Evolutionary conservation across 306 rosid species (phyloP), one percentile per base, ranked within the genome.

Genomic region (Sesbania bispinosa): DNA sequence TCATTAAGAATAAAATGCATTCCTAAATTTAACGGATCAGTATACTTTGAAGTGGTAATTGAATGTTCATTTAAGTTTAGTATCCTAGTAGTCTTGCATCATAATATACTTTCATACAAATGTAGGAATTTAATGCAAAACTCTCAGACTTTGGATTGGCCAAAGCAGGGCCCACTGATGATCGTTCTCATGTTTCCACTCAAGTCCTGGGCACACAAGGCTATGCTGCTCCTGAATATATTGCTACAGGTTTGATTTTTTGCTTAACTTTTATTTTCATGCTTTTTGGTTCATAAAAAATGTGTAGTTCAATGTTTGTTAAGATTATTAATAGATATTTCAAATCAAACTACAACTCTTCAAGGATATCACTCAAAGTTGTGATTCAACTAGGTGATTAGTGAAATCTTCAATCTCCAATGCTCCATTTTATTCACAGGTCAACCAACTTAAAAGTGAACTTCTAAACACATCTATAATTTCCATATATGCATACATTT

Each of bases 141-240:
- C 95, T 94, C 62, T 90, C 97, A 3, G 97, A 94, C 77, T 94
- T 94, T 74, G 97, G 98, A 62, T 82, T 94, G 83, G 98, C 96
- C 5, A 94, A 89, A 82, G 96, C 88, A 7, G 98, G 97, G 27
- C 98, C 97, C 10, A 90, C 95, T n/a, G 97, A 95, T 32, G 97
- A 90, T 81, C 79, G 76, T 79, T 81, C 95, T 62, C 91, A 94
- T 52, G 98, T 94, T 39, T 90, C 98, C 59, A 94, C 98, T 20
- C 97, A 85, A 78, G 98, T 90, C 43, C 63, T 94, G 66, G 98
- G 96, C 13, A 94, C 97, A 55, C 91, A 84, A 6, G 97, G 97
- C 81, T 94, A 94, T 69, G 96, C 98, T 7, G 97, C 98, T 62
- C 97, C 98, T 26, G 97, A 94, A 79, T 94, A 94, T 79, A 82